Conservation (phyloP, 768 basidiomycete genomes). For the Paxillus involutus region DNA sequence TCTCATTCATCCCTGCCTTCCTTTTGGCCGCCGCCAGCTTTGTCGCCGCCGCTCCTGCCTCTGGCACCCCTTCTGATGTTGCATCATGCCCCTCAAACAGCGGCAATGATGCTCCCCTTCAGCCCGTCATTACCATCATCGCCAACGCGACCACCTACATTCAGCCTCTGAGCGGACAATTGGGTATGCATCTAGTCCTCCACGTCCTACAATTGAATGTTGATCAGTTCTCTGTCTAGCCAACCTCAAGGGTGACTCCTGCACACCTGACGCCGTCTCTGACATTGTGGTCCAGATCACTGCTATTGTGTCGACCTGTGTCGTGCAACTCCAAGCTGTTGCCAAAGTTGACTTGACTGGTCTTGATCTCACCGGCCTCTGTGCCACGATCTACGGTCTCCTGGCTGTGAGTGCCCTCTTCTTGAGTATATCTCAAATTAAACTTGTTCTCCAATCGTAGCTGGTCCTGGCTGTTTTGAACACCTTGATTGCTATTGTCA, state of each 20-base stretch:
- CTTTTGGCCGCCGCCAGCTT: constrained; percentile 5
- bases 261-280: constrained; percentile 6
- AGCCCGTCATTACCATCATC: constrained; percentile 13
- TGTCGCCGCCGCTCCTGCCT: constrained; percentile 4
- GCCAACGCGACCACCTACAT: constrained; percentile 7
- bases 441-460: neutral
- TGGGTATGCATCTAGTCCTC: constrained; percentile 1
- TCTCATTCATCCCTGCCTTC: constrained; percentile 16
- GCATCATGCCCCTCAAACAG: constrained; percentile 1
- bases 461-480: constrained; percentile 5
- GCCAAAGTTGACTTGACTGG: constrained; percentile 5
- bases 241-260: constrained; percentile 1
- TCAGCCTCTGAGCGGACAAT: constrained; percentile 1
- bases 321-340: constrained; percentile 7
- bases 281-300: constrained; percentile 10
- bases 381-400: neutral
- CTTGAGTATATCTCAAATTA: too few species aligned
- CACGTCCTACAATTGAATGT: neutral
- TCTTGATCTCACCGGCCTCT: constrained; percentile 8
- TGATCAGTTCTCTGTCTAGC: neutral
- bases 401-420: neutral
- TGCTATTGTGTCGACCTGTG: constrained; percentile 7
- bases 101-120: constrained; percentile 7
- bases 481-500: constrained; percentile 4
- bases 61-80: neutral